phyloP scores from a whole-genome alignment of 257 asterid species.

The Phtheirospermum japonicum region DNA sequence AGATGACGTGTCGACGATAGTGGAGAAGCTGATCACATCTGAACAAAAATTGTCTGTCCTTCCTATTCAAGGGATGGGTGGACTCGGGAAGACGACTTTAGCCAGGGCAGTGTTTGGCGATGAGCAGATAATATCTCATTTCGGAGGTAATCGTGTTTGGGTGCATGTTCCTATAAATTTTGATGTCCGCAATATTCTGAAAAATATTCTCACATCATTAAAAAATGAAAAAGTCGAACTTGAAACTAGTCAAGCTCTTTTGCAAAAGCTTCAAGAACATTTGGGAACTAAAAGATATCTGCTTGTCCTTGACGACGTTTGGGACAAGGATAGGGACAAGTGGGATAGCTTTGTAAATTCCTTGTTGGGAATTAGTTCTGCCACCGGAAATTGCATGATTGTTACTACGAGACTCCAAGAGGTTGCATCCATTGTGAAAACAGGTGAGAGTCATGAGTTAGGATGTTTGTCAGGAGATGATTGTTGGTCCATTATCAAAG shows the following conservation, averaged over 20 bases:
- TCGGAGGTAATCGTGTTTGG: constrained; percentile 16
- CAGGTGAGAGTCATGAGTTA: not conserved
- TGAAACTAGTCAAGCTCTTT: constrained; percentile 8
- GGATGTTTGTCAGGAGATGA: constrained; percentile 25
- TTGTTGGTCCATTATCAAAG: constrained; percentile 34
- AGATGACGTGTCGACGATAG: too few species aligned
- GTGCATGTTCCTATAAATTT: constrained; percentile 1
- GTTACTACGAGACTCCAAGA: constrained; percentile 26
- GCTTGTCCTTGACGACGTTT: constrained; percentile 37
- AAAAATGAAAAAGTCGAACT: not conserved
- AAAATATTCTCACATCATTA: constrained; percentile 13
- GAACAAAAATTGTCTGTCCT: not conserved
- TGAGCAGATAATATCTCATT: not conserved
- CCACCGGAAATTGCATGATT: constrained; percentile 17
- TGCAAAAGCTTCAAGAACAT: not conserved
- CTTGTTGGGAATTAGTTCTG: constrained; percentile 20
- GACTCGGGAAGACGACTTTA: constrained; percentile 30
- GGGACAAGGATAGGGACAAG: constrained; percentile 17
- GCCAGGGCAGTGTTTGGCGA: constrained; percentile 23
- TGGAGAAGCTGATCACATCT: not conserved
- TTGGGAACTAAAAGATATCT: constrained; percentile 15
- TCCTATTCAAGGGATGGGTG: constrained; percentile 16
- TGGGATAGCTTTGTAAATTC: constrained; percentile 25
- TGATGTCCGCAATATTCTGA: constrained; percentile 17
- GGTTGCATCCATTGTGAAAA: constrained; percentile 24